Percentiles rank a stretch among this genome's conserved stretches.
Evolutionary conservation across 2,329 filamentous ascomycete species (phyloP).

Genomic region (Sordariomycetes sp.): DNA sequence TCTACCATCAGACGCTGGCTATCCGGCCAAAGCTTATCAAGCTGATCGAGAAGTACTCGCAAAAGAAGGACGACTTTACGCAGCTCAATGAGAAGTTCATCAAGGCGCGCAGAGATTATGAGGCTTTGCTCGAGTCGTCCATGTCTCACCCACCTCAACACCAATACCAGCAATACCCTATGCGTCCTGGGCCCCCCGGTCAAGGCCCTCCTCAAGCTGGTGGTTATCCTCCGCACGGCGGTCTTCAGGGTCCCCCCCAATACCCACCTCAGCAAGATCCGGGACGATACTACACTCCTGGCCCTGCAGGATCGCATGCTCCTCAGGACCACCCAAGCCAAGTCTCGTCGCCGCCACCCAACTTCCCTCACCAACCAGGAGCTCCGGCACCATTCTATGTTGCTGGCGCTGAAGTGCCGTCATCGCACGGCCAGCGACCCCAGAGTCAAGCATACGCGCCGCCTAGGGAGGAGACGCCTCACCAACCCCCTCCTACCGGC

Average conservation of each 20-base stretch:
- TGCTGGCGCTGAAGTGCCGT: constrained; percentile 45
- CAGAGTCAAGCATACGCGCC: constrained; percentile 38
- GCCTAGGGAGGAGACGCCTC: constrained; percentile 40
- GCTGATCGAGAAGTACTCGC: constrained; percentile 96
- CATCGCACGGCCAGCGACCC: constrained; percentile 19
- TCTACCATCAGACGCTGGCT: constrained; percentile 85
- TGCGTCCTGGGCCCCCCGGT: constrained; percentile 39
- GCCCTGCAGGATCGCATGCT: constrained; percentile 22
- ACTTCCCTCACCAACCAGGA: constrained; percentile 38
- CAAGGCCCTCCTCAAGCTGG: constrained; percentile 33
- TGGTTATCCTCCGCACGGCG: constrained; percentile 27
- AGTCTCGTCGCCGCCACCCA: constrained; percentile 40
- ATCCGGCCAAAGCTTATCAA: constrained; percentile 97
- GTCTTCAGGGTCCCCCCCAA: constrained; percentile 19
- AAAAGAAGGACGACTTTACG: constrained; percentile 99
- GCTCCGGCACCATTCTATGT: constrained; percentile 57
- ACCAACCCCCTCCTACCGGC: constrained; percentile 34
- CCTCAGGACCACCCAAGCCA: constrained; percentile 29
- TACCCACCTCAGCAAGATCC: constrained; percentile 45
- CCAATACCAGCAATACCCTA: constrained; percentile 61
- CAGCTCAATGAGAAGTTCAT: constrained; percentile 99
- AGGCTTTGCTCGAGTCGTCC: constrained; percentile 87
- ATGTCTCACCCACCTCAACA: constrained; percentile 89
- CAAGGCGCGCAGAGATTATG: constrained; percentile 94
- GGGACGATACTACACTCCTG: constrained; percentile 61